Conservation (phyloP, 148 eudicot genomes). For the Mesembryanthemum crystallinum region DNA sequence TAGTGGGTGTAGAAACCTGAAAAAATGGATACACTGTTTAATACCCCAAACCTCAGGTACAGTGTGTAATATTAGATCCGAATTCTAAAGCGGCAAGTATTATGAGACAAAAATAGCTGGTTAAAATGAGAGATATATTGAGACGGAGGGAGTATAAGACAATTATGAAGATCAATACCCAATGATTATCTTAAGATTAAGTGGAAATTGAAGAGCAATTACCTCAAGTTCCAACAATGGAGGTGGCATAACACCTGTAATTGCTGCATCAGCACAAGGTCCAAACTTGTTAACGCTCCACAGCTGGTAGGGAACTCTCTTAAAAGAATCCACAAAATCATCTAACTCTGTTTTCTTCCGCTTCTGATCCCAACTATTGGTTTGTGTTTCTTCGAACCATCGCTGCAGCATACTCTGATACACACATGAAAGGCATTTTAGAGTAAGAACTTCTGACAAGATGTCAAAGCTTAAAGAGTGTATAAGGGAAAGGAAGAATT, state of each 20-base stretch:
- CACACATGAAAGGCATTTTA: slow-evolving; percentile 31
- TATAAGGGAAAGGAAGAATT: neutral
- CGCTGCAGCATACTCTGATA: slow-evolving; percentile 71
- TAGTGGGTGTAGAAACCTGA: no score
- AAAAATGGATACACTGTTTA: no score
- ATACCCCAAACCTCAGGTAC: no score
- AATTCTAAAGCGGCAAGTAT: no score
- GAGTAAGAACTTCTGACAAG: slow-evolving; percentile 15
- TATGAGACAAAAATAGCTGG: no score
- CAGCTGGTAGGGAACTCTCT: slow-evolving; percentile 76
- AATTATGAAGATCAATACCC: no score
- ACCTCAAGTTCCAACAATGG: slow-evolving; percentile 92
- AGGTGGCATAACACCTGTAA: slow-evolving; percentile 92
- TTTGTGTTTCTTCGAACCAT: slow-evolving; percentile 61
- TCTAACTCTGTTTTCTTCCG: slow-evolving; percentile 34
- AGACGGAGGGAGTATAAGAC: no score
- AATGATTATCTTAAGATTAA: neutral
- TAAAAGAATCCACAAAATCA: slow-evolving; percentile 43
- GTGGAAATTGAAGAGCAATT: slow-evolving; percentile 3
- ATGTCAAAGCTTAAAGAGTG: neutral
- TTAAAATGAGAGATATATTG: no score
- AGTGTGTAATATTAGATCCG: no score
- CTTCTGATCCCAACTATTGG: slow-evolving; percentile 53
- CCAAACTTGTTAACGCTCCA: slow-evolving; percentile 95
- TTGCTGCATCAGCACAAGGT: slow-evolving; percentile 85